phyloP scores from a whole-genome alignment of 2,329 filamentous ascomycete genomes.

The Fusarium algeriense region DNA sequence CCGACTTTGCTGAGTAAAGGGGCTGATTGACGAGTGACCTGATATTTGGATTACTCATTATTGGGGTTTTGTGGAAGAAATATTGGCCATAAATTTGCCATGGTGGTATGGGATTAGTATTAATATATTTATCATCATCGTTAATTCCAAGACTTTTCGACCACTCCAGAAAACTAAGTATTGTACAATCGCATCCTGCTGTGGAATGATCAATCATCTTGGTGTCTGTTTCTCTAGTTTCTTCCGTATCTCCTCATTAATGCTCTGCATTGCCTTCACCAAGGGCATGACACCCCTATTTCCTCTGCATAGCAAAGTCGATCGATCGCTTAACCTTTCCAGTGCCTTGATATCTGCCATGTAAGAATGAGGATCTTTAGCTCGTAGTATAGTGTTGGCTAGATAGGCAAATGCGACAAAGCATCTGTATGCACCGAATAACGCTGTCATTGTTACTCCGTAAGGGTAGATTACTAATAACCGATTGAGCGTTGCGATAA shows the following conservation, averaged over 20 bases:
- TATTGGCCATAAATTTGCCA: not conserved
- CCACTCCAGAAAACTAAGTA: not conserved
- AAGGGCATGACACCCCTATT: constrained; percentile 47
- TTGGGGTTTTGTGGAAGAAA: not conserved
- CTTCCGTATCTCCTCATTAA: constrained; percentile 44
- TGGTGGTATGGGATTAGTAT: not conserved
- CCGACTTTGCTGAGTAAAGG: not conserved
- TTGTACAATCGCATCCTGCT: not conserved
- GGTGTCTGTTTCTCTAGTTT: not conserved
- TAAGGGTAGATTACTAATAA: constrained; percentile 41
- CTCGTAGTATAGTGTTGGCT: constrained; percentile 41
- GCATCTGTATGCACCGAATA: constrained; percentile 47
- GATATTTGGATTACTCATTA: not conserved
- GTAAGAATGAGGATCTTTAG: constrained; percentile 26
- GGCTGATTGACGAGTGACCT: not conserved
- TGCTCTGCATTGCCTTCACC: constrained; percentile 44
- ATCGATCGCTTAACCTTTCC: constrained; percentile 29
- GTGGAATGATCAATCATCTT: not conserved
- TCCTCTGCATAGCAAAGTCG: constrained; percentile 32
- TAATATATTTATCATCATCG: not conserved
- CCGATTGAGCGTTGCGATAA: constrained; percentile 37
- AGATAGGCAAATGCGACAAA: constrained; percentile 48
- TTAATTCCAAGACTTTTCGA: not conserved
- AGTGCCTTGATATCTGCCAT: constrained; percentile 41
- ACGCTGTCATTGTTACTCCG: constrained; percentile 41